Evolutionary conservation across 305 asterid species (phyloP).

Genomic region (Plantago lanceolata): DNA sequence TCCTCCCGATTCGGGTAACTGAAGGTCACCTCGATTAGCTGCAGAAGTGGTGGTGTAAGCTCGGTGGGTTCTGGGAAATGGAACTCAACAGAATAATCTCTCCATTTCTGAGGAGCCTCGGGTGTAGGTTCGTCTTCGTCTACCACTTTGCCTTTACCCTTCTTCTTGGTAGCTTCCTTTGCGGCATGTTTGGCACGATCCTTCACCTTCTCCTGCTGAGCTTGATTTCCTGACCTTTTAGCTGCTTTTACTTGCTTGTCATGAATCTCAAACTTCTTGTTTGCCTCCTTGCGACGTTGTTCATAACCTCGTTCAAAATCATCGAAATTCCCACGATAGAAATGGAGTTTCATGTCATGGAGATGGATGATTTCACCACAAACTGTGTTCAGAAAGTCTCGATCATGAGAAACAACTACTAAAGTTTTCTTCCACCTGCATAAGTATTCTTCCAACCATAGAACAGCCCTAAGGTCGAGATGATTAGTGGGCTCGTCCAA

Average conservation of each 20-base stretch:
- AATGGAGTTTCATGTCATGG: constrained; percentile 75
- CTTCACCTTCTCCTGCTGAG: constrained; percentile 79
- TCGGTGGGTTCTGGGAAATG: constrained; percentile 82
- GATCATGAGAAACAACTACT: constrained; percentile 89
- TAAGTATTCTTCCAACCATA: constrained; percentile 89
- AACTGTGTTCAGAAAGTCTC: constrained; percentile 79
- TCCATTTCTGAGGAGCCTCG: constrained; percentile 81
- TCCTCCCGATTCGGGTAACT: constrained; percentile 62
- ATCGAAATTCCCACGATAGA: constrained; percentile 78
- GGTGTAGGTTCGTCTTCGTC: constrained; percentile 57
- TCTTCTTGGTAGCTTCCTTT: constrained; percentile 67
- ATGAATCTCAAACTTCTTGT: constrained; percentile 66
- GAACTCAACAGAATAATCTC: constrained; percentile 77
- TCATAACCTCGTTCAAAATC: constrained; percentile 78
- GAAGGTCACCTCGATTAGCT: constrained; percentile 68
- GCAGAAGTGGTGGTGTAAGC: constrained; percentile 63
- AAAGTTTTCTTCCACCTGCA: constrained; percentile 96
- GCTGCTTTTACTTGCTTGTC: constrained; percentile 74
- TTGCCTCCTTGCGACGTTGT: constrained; percentile 76
- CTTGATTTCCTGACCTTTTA: constrained; percentile 66
- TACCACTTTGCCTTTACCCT: constrained; percentile 57
- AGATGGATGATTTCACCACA: constrained; percentile 84
- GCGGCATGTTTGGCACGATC: constrained; percentile 71
- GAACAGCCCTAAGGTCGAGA: constrained; percentile 91
- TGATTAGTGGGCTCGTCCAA: constrained; percentile 96